Base-by-base conservation (phyloP, 2,329 filamentous ascomycete species). In the Fusarium sterilihyphosum region DNA sequence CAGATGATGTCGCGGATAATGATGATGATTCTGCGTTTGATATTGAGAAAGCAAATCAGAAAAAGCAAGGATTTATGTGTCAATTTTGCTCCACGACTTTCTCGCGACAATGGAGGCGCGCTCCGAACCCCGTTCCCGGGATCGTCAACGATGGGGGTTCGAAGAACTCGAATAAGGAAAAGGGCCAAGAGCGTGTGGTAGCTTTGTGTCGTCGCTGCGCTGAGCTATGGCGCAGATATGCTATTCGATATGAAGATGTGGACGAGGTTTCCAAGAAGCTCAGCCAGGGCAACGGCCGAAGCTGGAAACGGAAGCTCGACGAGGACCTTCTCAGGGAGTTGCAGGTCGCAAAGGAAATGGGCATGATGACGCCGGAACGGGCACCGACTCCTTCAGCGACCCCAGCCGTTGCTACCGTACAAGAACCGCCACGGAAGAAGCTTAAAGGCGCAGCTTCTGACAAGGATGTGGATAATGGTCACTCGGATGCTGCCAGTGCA, bases 21-120 rank as follows among this genome's bases (percentile, higher is more conserved):
- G 89, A 93, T 20, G 96, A 99, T 77, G 96, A 99, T 83, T 99
- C 96, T 11, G 96, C 96, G 6, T 99, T 98, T 78, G 96, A 99
- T 81, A 92, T 91, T 56, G 92, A 92, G 46, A 99, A 98, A 84
- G 95, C 96, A 1, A 83, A 85, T 7, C 87, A 91, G 68, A 92
- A 92, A 81, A 97, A 97, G 83, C 92, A 93, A 73, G 89, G 90
- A 26, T 98, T 99, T 79, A 89, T 94, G 74, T 99, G 96, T 88
- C 98, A 98, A 81, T 98, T 98, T 81, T 99, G 96, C 82, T 88
- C 87, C 59, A 93, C 91, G 6, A 93, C 92, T 70, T 87, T 88
- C 65, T 98, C 95, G 10, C 90, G 94, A 59, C 94, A 97, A 82
- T 99, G 96, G 96, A 90, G 96, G 64, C 90, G 96, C 67, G 96